Percentiles rank a stretch among this genome's conserved stretches.
Conservation (phyloP, 164 flowering plant genomes). For the Nymphaea colorata region DNA sequence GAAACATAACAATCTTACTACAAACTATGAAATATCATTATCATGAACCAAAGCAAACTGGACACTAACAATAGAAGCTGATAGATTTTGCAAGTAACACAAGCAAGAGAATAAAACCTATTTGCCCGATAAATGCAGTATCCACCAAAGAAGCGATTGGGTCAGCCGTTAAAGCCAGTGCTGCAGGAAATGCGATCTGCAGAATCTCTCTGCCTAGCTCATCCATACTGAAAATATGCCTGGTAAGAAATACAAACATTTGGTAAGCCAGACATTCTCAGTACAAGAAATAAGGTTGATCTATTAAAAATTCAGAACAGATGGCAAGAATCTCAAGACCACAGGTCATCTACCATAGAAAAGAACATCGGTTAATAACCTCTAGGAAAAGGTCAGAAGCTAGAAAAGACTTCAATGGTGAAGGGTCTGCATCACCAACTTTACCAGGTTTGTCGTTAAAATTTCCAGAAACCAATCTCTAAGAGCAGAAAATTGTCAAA, state of each 20-base stretch:
- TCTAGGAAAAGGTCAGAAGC: no score
- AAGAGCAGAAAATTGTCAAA: background rate
- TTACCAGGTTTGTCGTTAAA: background rate
- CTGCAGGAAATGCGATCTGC: slow-evolving; percentile 67
- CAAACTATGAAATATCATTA: no score
- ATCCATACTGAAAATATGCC: slow-evolving; percentile 47
- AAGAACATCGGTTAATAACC: no score
- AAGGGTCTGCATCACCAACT: background rate
- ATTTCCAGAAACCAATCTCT: background rate
- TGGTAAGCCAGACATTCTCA: background rate
- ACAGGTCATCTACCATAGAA: no score
- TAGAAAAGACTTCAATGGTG: background rate
- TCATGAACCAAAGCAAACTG: no score
- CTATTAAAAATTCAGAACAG: background rate
- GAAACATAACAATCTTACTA: no score
- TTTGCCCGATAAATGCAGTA: slow-evolving; percentile 78
- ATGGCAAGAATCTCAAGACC: no score
- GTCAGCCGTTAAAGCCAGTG: slow-evolving; percentile 77
- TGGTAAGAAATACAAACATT: slow-evolving; percentile 7
- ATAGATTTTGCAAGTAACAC: no score
- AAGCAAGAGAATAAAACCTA: slow-evolving; percentile 28
- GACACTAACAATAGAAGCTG: no score
- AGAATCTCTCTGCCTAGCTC: slow-evolving; percentile 64
- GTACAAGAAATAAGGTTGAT: background rate
- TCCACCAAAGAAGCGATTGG: slow-evolving; percentile 83